Conservation (phyloP, 73 alveolate genomes). For the Paraurostyla sp. region DNA sequence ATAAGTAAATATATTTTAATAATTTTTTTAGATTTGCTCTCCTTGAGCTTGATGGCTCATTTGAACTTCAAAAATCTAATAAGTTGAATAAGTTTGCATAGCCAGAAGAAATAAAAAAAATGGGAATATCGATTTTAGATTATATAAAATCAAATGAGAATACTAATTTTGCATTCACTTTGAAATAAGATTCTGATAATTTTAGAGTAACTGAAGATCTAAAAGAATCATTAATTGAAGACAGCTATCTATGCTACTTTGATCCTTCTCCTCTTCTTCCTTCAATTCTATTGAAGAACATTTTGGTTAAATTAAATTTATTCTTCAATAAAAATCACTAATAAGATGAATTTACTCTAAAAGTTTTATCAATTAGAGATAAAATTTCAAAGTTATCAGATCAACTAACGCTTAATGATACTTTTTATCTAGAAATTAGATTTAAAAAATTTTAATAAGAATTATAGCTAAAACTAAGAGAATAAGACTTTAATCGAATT, state of each 20-base stretch:
- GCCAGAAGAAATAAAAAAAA: conserved; percentile 19
- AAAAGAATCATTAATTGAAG: not conserved
- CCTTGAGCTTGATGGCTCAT: not conserved
- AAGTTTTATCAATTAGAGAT: conserved; percentile 49
- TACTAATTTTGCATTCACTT: not conserved
- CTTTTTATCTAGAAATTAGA: conserved; percentile 61
- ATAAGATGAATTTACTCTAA: not conserved
- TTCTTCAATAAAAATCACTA: not conserved
- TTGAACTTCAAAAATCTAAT: conserved; percentile 13
- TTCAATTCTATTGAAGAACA: conserved; percentile 27
- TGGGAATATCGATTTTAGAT: not conserved
- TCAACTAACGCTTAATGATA: conserved; percentile 14
- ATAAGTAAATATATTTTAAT: conserved; percentile 21
- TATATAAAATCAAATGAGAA: conserved; percentile 26
- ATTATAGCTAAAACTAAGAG: not conserved
- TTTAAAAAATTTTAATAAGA: not conserved
- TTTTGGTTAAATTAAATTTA: not conserved
- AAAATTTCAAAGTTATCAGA: conserved; percentile 34
- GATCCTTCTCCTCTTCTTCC: conserved; percentile 74
- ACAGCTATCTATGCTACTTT: not conserved
- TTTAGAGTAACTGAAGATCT: not conserved
- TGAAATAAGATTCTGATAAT: not conserved
- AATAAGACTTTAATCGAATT: not conserved
- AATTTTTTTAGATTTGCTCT: not conserved
- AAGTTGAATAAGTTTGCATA: not conserved